These are phyloP conservation scores for Fusarium vanettenii DNA, from an alignment of 2,329 filamentous ascomycete species.

Conservation along the genomic window DNA sequence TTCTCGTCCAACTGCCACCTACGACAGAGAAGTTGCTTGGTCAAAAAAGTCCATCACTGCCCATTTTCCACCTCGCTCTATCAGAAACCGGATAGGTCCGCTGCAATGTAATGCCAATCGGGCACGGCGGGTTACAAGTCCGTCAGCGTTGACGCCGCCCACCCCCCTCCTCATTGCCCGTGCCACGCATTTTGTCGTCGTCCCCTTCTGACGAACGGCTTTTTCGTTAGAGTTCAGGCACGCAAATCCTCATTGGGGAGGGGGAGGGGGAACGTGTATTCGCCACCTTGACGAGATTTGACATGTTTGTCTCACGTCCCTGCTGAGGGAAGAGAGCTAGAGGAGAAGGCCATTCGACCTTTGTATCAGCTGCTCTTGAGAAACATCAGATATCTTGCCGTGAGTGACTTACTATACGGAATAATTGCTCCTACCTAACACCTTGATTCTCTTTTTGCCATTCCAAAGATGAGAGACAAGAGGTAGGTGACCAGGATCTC, in stretches of 20 bases:
- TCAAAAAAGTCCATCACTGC: background rate
- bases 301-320: background rate
- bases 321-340: background rate
- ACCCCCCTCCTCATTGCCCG: slow-evolving; percentile 10
- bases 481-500: slow-evolving; percentile 12
- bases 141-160: slow-evolving; percentile 17
- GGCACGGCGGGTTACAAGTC: slow-evolving; percentile 37
- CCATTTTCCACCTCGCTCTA: background rate
- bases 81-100: slow-evolving; percentile 42
- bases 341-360: background rate
- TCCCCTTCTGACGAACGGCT: background rate
- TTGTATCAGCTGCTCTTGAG: background rate
- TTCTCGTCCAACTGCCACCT: background rate
- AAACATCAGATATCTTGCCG: background rate
- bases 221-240: background rate
- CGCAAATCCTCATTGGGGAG: background rate
- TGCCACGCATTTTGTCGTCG: slow-evolving; percentile 6
- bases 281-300: slow-evolving; percentile 1
- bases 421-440: slow-evolving; percentile 5
- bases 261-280: background rate
- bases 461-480: background rate
- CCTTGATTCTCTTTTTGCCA: background rate
- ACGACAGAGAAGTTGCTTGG: background rate
- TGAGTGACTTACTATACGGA: background rate
- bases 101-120: slow-evolving; percentile 44